phyloP scores from a whole-genome alignment of 2,329 filamentous ascomycete species.

The Aspergillus brunneoviolaceus region DNA sequence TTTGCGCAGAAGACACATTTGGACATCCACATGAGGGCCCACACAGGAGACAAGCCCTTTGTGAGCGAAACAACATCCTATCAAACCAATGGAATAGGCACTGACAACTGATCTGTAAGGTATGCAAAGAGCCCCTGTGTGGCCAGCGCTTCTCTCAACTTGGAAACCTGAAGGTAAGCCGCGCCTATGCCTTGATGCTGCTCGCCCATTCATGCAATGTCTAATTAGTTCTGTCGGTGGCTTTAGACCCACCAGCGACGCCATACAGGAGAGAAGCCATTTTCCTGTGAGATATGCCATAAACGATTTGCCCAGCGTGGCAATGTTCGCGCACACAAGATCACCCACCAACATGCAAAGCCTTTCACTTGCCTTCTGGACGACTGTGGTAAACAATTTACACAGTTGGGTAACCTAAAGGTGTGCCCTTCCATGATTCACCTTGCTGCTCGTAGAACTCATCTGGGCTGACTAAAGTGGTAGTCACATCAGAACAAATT shows the following conservation, averaged over 20 bases:
- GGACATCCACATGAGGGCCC: conserved; percentile 81
- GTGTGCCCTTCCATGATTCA: conserved; percentile 43
- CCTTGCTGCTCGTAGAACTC: not conserved
- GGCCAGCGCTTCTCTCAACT: conserved; percentile 81
- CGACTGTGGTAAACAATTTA: conserved; percentile 82
- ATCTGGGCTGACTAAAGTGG: conserved; percentile 12
- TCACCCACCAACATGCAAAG: conserved; percentile 74
- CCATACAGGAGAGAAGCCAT: conserved; percentile 85
- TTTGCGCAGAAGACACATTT: conserved; percentile 93
- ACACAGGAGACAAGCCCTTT: conserved; percentile 89
- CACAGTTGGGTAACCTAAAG: conserved; percentile 89
- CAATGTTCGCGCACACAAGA: conserved; percentile 80
- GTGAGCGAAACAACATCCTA: conserved; percentile 53
- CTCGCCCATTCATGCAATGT: too few species aligned
- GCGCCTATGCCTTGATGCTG: not conserved
- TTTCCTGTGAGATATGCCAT: conserved; percentile 73
- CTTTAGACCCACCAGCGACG: conserved; percentile 77
- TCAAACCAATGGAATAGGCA: not conserved
- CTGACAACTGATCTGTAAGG: conserved; percentile 37
- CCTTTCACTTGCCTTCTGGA: conserved; percentile 80
- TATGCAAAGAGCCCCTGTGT: conserved; percentile 71
- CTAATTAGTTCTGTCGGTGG: not conserved
- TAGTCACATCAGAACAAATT: conserved; percentile 94
- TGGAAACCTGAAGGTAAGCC: conserved; percentile 78
- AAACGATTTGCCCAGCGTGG: conserved; percentile 83